phyloP scores from a whole-genome alignment of 2,329 filamentous ascomycete genomes.

The Fusarium palustre region DNA sequence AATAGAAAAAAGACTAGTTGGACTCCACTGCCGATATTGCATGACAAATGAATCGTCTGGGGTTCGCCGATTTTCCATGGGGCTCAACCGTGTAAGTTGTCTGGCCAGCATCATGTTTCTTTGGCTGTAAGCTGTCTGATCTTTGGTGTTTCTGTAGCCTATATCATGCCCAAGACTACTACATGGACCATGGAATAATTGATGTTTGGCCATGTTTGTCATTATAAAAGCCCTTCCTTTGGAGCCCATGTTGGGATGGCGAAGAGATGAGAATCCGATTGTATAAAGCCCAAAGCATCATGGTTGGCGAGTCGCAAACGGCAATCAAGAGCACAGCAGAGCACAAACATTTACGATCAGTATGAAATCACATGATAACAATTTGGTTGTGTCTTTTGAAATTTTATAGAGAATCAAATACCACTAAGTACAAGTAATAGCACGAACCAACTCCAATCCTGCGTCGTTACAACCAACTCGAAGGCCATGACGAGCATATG shows the following conservation, averaged over 20 bases:
- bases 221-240: background rate
- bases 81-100: slow-evolving; percentile 15
- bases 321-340: too few species aligned
- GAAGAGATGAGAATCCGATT: background rate
- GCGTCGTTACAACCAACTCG: background rate
- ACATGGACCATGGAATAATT: background rate
- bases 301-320: background rate
- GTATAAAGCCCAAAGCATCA: background rate
- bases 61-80: slow-evolving; percentile 39
- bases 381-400: background rate
- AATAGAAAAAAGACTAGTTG: background rate
- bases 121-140: background rate
- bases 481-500: background rate
- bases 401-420: too few species aligned
- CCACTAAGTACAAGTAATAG: background rate
- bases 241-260: background rate
- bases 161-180: background rate
- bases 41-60: slow-evolving; percentile 43
- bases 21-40: slow-evolving; percentile 28
- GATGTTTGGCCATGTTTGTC: background rate
- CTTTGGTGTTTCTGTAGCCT: background rate
- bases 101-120: slow-evolving; percentile 1
- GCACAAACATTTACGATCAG: background rate
- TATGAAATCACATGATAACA: background rate
- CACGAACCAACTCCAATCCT: background rate